Evolutionary conservation across 139 green algal genomes (phyloP), one percentile per base, ranked within the genome.

Genomic region (Chlorella vulgaris): DNA sequence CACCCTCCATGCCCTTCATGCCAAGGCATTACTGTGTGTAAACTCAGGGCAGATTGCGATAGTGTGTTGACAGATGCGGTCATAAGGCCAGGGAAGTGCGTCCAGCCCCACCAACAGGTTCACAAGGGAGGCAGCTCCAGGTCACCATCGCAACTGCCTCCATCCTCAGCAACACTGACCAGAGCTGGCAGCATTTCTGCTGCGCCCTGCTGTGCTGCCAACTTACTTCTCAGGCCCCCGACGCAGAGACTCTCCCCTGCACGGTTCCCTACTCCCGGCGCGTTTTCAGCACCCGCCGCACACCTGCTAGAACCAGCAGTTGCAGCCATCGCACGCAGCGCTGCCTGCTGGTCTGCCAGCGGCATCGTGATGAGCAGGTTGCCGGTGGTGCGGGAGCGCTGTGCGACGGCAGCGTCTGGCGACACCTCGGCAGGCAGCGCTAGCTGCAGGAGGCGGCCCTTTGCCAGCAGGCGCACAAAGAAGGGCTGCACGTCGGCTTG

Each of bases 371-470:
- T 18, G 43, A 96, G 69, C 60, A 98, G 86, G 28, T 87, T 53
- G 28, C 93, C 93, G 31, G 88, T 91, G 18, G 77, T 60, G 28
- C 18, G 86, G 28, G 86, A 92, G 24, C 94, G 89, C 86, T 94
- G 84, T 28, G 92, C 92, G 26, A 42, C 87, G n/a, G 74, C 85
- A 36, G 63, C 67, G 80, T 95, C 91, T 1, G 89, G 83, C 19
- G 47, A 47, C 70, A 96, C 94, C 87, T 97, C 93, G 13, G 82
- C 89, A 0, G 91, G 90, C 65, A 98, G 85, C 39, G 83, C 42
- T 77, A 98, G 89, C 86, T 97, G 92, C 83, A 98, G 89, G 84
- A 97, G 79, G 43, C 87, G 89, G 51, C 91, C 93, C 86, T 96
- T 96, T 74, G 96, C 91, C 33, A 98, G 90, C 71, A 98, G 84